phyloP scores from a whole-genome alignment of 1,284 basidiomycete genomes.

The Stereum hirsutum region DNA sequence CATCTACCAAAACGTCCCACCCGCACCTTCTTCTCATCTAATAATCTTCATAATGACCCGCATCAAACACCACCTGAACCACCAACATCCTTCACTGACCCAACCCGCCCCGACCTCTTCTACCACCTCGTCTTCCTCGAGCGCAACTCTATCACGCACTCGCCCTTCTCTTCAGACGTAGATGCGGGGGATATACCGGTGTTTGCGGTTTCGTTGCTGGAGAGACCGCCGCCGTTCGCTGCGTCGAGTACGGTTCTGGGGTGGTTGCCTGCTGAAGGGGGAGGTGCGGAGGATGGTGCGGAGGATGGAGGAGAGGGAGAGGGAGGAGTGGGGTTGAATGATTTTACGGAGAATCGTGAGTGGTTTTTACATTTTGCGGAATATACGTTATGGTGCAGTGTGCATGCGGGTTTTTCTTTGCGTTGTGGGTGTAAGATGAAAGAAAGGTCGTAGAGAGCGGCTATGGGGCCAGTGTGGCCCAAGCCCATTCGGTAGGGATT shows the following conservation, averaged over 20 bases:
- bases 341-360: slow-evolving; percentile 64
- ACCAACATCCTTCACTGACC: slow-evolving; percentile 30
- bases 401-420: no score
- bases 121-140: slow-evolving; percentile 53
- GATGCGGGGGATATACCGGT: no score
- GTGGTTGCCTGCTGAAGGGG: slow-evolving; percentile 52
- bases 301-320: slow-evolving; percentile 23
- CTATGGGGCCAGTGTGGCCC: no score
- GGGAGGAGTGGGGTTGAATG: slow-evolving; percentile 45
- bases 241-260: slow-evolving; percentile 52
- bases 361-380: slow-evolving; percentile 1
- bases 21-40: no score
- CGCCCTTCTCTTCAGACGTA: slow-evolving; percentile 29
- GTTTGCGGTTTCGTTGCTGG: slow-evolving; percentile 58
- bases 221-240: slow-evolving; percentile 29
- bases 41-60: no score
- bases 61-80: no score
- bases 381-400: no score
- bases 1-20: no score
- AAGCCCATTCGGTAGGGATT: no score
- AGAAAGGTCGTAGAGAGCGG: no score
- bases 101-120: slow-evolving; percentile 52
- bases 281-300: slow-evolving; percentile 27
- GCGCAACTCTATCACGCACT: slow-evolving; percentile 42
- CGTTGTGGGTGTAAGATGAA: no score